Evolutionary conservation across 2,329 filamentous ascomycete species (phyloP).

Genomic region (Ophiostoma australiae): DNA sequence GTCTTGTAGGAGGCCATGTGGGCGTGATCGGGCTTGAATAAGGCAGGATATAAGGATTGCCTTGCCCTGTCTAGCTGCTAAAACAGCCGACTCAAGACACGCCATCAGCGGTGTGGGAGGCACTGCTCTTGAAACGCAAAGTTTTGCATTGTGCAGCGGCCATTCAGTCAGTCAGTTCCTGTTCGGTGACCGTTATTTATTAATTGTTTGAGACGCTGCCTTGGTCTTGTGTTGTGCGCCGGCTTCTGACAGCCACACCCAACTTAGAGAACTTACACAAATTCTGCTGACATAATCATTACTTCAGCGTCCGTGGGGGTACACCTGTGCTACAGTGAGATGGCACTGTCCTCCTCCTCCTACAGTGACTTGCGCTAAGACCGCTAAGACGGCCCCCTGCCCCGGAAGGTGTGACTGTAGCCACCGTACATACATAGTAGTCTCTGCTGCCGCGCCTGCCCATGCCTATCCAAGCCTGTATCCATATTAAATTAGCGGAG

Average conservation of each 20-base stretch:
- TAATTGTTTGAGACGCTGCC: too few relatives aligned
- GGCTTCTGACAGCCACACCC: not conserved
- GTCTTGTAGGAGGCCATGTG: not conserved
- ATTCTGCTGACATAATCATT: not conserved
- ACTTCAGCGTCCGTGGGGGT: not conserved
- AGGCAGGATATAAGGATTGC: too few relatives aligned
- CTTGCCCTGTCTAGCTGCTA: too few relatives aligned
- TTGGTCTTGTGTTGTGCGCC: not conserved
- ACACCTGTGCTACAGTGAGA: not conserved
- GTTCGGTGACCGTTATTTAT: too few relatives aligned
- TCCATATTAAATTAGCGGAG: not conserved
- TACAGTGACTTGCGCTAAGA: constrained; percentile 5
- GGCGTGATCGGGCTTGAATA: not conserved
- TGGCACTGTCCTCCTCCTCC: not conserved
- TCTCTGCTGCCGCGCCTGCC: not conserved
- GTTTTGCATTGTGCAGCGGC: not conserved
- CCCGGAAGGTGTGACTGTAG: constrained; percentile 3
- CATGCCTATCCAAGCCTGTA: not conserved
- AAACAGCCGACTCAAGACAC: not conserved
- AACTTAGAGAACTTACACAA: constrained; percentile 8
- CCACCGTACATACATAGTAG: not conserved
- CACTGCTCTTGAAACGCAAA: not conserved
- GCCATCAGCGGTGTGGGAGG: not conserved
- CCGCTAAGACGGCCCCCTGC: constrained; percentile 1
- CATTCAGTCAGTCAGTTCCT: not conserved